Conservation (phyloP, 1,284 basidiomycete species). For the Somion occarium region DNA sequence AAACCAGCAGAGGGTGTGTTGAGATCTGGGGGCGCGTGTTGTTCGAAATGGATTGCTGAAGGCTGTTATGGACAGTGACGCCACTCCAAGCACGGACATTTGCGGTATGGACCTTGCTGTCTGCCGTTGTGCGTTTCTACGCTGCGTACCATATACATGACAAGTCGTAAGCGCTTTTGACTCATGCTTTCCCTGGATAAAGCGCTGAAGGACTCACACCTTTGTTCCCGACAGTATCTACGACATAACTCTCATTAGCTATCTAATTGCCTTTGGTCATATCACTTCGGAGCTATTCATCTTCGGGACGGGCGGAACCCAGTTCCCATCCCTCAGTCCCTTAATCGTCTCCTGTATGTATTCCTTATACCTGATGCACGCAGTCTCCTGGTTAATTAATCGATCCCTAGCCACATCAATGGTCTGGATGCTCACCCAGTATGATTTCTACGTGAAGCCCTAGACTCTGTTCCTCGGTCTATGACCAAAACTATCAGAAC, state of each 20-base stretch:
- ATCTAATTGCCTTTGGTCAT: conserved; percentile 87
- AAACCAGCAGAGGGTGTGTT: conserved; percentile 32
- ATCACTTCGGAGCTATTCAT: conserved; percentile 84
- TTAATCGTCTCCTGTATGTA: conserved; percentile 84
- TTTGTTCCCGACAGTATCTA: conserved; percentile 60
- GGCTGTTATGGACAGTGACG: too few species aligned
- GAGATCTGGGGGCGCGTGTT: neutral
- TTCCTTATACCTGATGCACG: conserved; percentile 1
- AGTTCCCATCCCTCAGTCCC: conserved; percentile 66
- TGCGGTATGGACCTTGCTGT: conserved; percentile 83
- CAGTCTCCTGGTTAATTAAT: conserved; percentile 1
- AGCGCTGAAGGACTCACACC: neutral
- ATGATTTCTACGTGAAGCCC: conserved; percentile 57
- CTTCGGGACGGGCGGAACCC: conserved; percentile 73
- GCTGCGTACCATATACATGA: conserved; percentile 84
- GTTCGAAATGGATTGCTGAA: neutral
- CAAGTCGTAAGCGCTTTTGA: conserved; percentile 72
- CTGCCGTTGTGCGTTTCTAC: conserved; percentile 76
- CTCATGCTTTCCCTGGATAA: conserved; percentile 1
- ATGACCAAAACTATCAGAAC: neutral
- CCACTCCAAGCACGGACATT: conserved; percentile 84
- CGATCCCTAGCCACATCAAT: conserved; percentile 55
- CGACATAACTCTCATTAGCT: conserved; percentile 83
- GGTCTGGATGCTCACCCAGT: conserved; percentile 80
- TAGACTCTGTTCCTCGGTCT: conserved; percentile 17